A percentile compares a stretch with the other conserved stretches of the same genome.
Conservation (phyloP, 306 rosid species). For the Fragaria nilgerrensis region DNA sequence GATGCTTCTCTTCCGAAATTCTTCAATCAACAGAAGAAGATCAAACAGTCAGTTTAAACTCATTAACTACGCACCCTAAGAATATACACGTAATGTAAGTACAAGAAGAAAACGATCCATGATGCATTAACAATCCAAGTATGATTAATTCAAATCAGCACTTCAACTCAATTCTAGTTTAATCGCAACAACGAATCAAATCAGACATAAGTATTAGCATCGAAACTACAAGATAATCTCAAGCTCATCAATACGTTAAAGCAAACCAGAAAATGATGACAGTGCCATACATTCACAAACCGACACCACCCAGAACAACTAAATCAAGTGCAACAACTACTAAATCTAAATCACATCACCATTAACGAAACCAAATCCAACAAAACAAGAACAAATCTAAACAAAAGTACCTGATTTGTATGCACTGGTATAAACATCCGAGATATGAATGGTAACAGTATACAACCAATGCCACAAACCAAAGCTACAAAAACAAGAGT, state of each 20-base stretch:
- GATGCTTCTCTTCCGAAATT: neutral
- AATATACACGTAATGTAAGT: neutral
- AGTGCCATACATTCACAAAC: neutral
- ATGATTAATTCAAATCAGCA: neutral
- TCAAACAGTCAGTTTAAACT: constrained; percentile 16
- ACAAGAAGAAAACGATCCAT: neutral
- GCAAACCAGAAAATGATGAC: constrained; percentile 1
- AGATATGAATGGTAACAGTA: neutral
- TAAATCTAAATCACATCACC: neutral
- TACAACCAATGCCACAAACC: neutral
- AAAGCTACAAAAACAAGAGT: neutral
- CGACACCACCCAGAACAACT: constrained; percentile 7
- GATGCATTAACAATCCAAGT: constrained; percentile 16
- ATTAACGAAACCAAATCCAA: constrained; percentile 10
- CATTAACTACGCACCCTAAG: neutral
- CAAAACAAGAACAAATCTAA: constrained; percentile 17
- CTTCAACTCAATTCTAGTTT: constrained; percentile 2
- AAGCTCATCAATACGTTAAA: neutral
- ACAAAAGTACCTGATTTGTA: constrained; percentile 6
- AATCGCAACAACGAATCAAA: neutral
- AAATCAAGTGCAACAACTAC: neutral
- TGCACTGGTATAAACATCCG: neutral
- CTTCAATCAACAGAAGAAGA: constrained; percentile 6
- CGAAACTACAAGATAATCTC: neutral
- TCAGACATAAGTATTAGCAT: neutral